phyloP scores from a whole-genome alignment of 164 flowering plant species.

The Stephania japonica region DNA sequence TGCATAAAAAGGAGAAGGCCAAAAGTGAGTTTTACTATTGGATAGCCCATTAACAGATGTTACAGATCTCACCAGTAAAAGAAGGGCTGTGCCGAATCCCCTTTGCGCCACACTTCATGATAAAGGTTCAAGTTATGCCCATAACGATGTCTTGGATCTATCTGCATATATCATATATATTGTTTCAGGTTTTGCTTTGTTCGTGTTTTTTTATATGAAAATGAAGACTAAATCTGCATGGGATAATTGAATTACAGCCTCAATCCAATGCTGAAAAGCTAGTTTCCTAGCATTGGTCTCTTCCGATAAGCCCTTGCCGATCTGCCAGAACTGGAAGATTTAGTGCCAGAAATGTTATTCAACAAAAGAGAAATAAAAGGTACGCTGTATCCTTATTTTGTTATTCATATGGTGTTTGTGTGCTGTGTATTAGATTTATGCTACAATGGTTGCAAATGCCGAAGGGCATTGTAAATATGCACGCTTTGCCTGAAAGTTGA shows the following conservation, averaged over 20 bases:
- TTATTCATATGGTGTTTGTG: background rate
- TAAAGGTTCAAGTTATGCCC: slow-evolving; percentile 78
- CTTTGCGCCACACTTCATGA: slow-evolving; percentile 73
- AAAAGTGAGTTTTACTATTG: too few relatives aligned
- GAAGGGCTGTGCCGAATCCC: slow-evolving; percentile 83
- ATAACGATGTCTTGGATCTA: slow-evolving; percentile 91
- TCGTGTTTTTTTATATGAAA: background rate
- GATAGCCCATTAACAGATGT: background rate
- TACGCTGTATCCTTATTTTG: background rate
- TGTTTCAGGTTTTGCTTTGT: background rate
- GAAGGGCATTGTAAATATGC: background rate
- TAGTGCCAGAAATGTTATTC: background rate
- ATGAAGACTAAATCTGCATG: too few relatives aligned
- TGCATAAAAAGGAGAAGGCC: too few relatives aligned
- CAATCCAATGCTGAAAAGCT: slow-evolving; percentile 96
- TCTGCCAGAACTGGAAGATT: slow-evolving; percentile 30
- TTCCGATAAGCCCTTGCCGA: slow-evolving; percentile 73
- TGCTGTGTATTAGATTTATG: background rate
- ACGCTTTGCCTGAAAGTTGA: background rate
- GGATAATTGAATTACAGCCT: slow-evolving; percentile 53
- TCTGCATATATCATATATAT: slow-evolving; percentile 25
- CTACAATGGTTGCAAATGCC: background rate
- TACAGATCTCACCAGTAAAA: slow-evolving; percentile 68
- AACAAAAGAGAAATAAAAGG: too few relatives aligned
- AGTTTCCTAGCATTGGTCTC: slow-evolving; percentile 70